Conservation (phyloP, 495 filamentous ascomycete species). For the Opeltia flavorubescens region DNA sequence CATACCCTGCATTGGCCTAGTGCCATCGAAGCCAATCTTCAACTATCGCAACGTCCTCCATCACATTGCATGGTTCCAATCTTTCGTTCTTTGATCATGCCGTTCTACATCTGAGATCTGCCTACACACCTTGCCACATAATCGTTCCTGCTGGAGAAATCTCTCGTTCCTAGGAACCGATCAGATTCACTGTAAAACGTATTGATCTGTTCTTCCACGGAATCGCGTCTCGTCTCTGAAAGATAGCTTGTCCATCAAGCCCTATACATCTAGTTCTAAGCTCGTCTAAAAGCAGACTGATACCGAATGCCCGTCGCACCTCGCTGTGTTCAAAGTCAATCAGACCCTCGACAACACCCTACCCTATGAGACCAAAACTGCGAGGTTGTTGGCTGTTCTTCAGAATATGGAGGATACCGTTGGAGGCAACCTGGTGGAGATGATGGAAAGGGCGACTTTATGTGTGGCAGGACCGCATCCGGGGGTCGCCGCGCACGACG, state of each 20-base stretch:
- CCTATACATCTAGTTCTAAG: too few species aligned
- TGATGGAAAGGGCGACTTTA: conserved; percentile 23
- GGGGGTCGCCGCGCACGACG: conserved; percentile 28
- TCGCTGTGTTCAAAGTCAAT: neutral
- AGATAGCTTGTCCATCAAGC: too few species aligned
- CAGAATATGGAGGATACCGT: conserved; percentile 6
- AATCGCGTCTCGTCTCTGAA: too few species aligned
- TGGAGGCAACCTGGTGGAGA: conserved; percentile 7
- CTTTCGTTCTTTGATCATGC: neutral
- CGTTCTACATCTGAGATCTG: neutral
- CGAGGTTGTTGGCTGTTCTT: neutral
- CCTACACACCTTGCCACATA: too few species aligned
- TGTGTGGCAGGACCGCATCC: conserved; percentile 28
- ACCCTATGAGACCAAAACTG: neutral
- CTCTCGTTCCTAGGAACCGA: too few species aligned
- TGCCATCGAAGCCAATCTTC: neutral
- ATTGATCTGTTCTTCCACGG: too few species aligned
- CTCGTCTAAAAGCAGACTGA: neutral
- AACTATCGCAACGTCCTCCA: neutral
- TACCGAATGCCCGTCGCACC: neutral
- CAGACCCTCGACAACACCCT: neutral
- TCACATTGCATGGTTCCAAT: neutral
- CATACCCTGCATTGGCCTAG: neutral
- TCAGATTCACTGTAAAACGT: too few species aligned
- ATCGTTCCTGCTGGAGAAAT: too few species aligned